phyloP scores from a whole-genome alignment of 345 rosid genomes.

The Carallia brachiata region DNA sequence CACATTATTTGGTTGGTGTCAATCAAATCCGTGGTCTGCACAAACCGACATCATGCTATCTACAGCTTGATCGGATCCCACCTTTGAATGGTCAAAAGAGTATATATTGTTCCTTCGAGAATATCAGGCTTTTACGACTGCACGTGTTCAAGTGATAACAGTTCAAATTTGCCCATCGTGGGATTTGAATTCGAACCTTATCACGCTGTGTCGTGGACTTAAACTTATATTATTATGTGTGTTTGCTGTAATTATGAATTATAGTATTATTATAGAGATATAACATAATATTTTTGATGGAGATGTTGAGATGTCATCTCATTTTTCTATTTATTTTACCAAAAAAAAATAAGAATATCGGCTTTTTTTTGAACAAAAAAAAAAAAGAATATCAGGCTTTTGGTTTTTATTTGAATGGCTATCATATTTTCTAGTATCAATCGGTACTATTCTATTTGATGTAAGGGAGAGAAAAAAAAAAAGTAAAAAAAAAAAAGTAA shows the following conservation, averaged over 20 bases:
- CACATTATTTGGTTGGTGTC: neutral
- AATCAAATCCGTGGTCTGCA: neutral
- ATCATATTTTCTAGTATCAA: neutral
- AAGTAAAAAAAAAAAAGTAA: neutral
- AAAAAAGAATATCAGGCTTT: neutral
- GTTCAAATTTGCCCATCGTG: too few relatives aligned
- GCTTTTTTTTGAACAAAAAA: too few relatives aligned
- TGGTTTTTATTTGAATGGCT: neutral
- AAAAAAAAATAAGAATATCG: too few relatives aligned
- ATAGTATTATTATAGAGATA: too few relatives aligned
- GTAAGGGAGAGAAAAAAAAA: neutral
- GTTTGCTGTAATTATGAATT: too few relatives aligned
- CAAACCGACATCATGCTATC: slow-evolving; percentile 6
- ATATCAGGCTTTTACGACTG: neutral
- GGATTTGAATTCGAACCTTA: too few relatives aligned
- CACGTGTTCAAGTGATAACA: too few relatives aligned
- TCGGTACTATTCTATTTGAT: neutral
- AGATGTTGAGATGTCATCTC: too few relatives aligned
- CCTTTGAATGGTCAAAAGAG: slow-evolving; percentile 16
- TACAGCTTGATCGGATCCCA: slow-evolving; percentile 6
- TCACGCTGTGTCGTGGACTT: too few relatives aligned
- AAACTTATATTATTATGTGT: too few relatives aligned
- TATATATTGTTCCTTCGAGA: neutral
- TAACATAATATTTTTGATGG: too few relatives aligned
- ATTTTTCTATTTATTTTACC: too few relatives aligned